Conservation (phyloP, 441 rosid genomes). For the Omphalea diandra region DNA sequence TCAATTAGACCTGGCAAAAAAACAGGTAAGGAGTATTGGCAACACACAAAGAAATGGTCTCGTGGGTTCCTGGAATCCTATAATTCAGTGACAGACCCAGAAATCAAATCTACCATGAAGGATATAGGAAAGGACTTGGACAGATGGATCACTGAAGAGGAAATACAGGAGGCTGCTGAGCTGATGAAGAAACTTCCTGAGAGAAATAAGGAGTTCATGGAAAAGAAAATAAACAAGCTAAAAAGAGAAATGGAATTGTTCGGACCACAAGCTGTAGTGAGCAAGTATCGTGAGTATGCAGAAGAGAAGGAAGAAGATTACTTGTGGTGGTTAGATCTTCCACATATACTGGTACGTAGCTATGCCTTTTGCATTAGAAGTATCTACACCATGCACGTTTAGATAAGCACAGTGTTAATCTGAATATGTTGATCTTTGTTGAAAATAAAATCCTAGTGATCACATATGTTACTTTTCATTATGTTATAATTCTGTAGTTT, state of each 20-base stretch:
- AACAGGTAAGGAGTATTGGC: slow-evolving; percentile 87
- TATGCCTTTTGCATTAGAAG: slow-evolving; percentile 5
- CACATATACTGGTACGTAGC: slow-evolving; percentile 66
- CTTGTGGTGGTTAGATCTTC: slow-evolving; percentile 97
- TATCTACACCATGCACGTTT: neutral
- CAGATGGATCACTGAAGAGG: slow-evolving; percentile 91
- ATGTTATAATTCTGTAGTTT: neutral
- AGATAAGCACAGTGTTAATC: neutral
- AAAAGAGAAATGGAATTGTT: slow-evolving; percentile 89
- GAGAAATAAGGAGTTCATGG: slow-evolving; percentile 64
- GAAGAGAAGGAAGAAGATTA: slow-evolving; percentile 78
- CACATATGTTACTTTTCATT: neutral
- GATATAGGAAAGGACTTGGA: slow-evolving; percentile 92
- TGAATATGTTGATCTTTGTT: neutral
- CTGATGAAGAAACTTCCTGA: slow-evolving; percentile 59
- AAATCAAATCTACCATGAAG: slow-evolving; percentile 73
- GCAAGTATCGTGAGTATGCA: slow-evolving; percentile 83
- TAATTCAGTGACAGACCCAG: slow-evolving; percentile 83
- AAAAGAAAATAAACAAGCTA: slow-evolving; percentile 74
- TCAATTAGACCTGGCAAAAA: slow-evolving; percentile 76
- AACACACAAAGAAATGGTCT: slow-evolving; percentile 94
- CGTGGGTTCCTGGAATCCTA: slow-evolving; percentile 76
- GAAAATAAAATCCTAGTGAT: slow-evolving; percentile 1
- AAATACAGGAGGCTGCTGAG: slow-evolving; percentile 78
- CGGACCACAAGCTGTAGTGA: slow-evolving; percentile 92